A percentile compares a stretch with the other conserved stretches of the same genome.
These are phyloP conservation scores for Heritiera fomes DNA, from an alignment of 345 rosid species.

Conservation along the genomic window DNA sequence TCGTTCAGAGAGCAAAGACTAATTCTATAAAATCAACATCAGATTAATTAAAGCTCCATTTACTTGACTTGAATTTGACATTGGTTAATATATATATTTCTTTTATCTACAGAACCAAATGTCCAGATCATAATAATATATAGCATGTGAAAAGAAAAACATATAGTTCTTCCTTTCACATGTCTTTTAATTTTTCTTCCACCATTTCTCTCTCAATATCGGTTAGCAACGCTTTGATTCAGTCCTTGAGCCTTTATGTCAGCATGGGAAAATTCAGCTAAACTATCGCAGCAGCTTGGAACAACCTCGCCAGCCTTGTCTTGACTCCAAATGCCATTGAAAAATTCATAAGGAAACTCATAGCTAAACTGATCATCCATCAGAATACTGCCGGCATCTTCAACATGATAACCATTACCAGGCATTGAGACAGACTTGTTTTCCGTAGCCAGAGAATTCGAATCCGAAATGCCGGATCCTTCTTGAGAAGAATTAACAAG, in stretches of 20 bases:
- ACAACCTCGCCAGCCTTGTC: background rate
- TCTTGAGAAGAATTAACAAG: conserved; percentile 22
- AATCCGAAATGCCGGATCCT: conserved; percentile 34
- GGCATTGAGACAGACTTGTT: conserved; percentile 19
- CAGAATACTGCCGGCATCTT: conserved; percentile 15
- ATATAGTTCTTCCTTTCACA: background rate
- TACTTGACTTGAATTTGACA: conserved; percentile 17
- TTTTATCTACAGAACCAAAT: conserved; percentile 6
- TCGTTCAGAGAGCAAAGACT: background rate
- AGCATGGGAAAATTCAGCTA: conserved; percentile 27
- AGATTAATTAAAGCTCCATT: background rate
- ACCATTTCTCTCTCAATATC: background rate
- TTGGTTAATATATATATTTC: background rate
- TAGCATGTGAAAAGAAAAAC: conserved; percentile 11
- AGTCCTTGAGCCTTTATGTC: conserved; percentile 28
- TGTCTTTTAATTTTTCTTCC: background rate
- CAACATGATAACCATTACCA: conserved; percentile 15
- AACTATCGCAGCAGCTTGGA: conserved; percentile 22
- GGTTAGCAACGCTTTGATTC: conserved; percentile 25
- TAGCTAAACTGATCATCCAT: conserved; percentile 29
- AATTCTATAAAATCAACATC: conserved; percentile 19
- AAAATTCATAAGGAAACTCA: conserved; percentile 26
- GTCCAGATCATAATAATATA: background rate
- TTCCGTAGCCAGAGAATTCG: conserved; percentile 32
- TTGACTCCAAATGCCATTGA: conserved; percentile 30